These are phyloP conservation scores for Cucurbitaria berberidis DNA, from an alignment of 2,329 filamentous ascomycete species.

Conservation along the genomic window DNA sequence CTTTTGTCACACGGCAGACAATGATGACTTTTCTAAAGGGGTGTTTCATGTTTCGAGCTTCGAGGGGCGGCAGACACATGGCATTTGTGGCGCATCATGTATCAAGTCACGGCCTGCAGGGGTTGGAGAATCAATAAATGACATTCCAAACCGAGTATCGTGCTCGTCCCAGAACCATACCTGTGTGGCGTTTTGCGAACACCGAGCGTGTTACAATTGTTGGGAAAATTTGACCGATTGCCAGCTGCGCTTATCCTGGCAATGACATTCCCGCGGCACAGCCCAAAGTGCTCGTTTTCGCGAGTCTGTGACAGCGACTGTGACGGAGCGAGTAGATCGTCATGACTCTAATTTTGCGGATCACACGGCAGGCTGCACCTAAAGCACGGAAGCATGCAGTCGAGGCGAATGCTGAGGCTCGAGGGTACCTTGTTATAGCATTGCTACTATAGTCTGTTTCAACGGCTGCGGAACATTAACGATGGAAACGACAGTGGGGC, in stretches of 20 bases:
- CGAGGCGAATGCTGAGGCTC: slow-evolving; percentile 11
- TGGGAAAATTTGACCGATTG: slow-evolving; percentile 2
- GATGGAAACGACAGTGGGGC: slow-evolving; percentile 16
- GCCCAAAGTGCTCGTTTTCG: not conserved
- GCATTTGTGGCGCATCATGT: slow-evolving; percentile 31
- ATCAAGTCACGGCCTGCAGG: slow-evolving; percentile 29
- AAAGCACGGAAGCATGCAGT: slow-evolving; percentile 5
- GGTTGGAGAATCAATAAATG: slow-evolving; percentile 30
- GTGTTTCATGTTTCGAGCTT: slow-evolving; percentile 36
- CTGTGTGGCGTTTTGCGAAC: slow-evolving; percentile 15
- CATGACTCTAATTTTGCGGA: not conserved
- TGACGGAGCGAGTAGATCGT: slow-evolving; percentile 8
- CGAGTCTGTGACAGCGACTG: slow-evolving; percentile 8
- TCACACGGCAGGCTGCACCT: slow-evolving; percentile 1
- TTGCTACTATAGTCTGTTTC: slow-evolving; percentile 29
- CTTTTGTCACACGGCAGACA: slow-evolving; percentile 15
- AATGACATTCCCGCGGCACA: not conserved
- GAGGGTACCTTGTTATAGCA: slow-evolving; percentile 12
- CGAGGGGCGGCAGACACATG: slow-evolving; percentile 23
- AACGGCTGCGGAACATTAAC: slow-evolving; percentile 21
- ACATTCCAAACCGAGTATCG: slow-evolving; percentile 16
- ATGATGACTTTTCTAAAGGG: slow-evolving; percentile 20
- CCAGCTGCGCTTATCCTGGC: not conserved
- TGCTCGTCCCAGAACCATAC: slow-evolving; percentile 10
- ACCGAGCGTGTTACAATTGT: slow-evolving; percentile 4